phyloP scores from a whole-genome alignment of 1,284 basidiomycete genomes.

The Austroboletus rostrupii region DNA sequence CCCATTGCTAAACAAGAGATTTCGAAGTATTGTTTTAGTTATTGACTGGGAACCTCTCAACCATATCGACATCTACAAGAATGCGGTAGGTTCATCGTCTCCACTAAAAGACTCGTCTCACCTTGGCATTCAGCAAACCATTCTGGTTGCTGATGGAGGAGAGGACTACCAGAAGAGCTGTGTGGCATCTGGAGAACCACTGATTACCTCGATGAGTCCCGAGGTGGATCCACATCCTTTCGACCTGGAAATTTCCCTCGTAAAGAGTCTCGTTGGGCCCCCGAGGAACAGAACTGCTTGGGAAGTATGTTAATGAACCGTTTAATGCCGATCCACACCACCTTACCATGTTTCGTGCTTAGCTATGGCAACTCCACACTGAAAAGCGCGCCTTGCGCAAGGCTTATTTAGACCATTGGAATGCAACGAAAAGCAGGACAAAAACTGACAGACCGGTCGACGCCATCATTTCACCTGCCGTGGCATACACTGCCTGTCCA shows the following conservation, averaged over 20 bases:
- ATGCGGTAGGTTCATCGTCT: constrained; percentile 26
- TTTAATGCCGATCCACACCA: background rate
- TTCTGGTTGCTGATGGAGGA: constrained; percentile 31
- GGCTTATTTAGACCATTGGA: constrained; percentile 57
- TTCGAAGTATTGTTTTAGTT: constrained; percentile 20
- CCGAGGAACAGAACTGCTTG: constrained; percentile 18
- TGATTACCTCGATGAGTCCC: constrained; percentile 46
- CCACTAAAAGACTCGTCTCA: background rate
- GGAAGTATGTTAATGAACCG: constrained; percentile 17
- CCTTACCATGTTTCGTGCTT: constrained; percentile 15
- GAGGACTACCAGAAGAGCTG: constrained; percentile 42
- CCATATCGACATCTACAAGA: constrained; percentile 37
- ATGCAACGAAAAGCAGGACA: constrained; percentile 44
- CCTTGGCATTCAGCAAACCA: constrained; percentile 13
- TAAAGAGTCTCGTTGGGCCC: constrained; percentile 24
- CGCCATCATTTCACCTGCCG: constrained; percentile 57
- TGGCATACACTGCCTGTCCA: constrained; percentile 51
- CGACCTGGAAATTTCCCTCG: constrained; percentile 19
- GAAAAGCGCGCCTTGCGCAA: constrained; percentile 45
- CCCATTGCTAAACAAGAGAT: background rate
- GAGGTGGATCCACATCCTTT: constrained; percentile 29
- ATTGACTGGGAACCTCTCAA: constrained; percentile 44
- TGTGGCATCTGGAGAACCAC: constrained; percentile 46
- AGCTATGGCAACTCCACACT: constrained; percentile 57
- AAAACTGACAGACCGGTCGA: constrained; percentile 63